These are phyloP conservation scores for Leccinum boreale DNA, from an alignment of 768 basidiomycete genomes.

Conservation along the genomic window DNA sequence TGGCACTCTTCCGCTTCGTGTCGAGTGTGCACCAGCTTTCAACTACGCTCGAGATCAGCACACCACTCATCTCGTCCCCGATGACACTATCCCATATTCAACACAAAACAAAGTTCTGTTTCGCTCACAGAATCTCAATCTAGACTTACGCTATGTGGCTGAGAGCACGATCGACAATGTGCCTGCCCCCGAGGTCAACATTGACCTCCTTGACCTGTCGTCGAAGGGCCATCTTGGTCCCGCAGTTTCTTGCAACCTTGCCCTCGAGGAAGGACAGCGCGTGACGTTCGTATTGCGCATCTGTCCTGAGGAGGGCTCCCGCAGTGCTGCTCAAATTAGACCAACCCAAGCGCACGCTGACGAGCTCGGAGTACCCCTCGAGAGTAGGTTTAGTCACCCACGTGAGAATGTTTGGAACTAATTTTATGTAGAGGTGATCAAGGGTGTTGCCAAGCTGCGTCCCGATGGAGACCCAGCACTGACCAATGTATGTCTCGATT, in stretches of 20 bases:
- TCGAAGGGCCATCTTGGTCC: constrained; percentile 72
- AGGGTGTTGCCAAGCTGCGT: constrained; percentile 43
- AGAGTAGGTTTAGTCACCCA: constrained; percentile 30
- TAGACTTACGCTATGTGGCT: constrained; percentile 77
- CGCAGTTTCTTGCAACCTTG: constrained; percentile 55
- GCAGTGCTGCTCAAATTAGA: constrained; percentile 9
- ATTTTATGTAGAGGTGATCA: constrained; percentile 36
- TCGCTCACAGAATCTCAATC: constrained; percentile 48
- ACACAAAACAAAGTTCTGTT: constrained; percentile 61
- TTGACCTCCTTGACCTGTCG: constrained; percentile 64
- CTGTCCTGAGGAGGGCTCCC: constrained; percentile 42
- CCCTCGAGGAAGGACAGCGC: constrained; percentile 77
- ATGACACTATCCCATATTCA: constrained; percentile 40
- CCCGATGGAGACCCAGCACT: constrained; percentile 69
- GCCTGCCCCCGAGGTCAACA: constrained; percentile 47
- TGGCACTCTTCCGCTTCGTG: constrained; percentile 70
- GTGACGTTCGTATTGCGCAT: constrained; percentile 87
- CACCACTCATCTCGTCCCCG: constrained; percentile 52
- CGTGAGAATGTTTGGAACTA: background rate
- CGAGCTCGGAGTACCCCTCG: constrained; percentile 43
- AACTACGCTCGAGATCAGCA: constrained; percentile 85
- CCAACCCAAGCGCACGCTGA: constrained; percentile 41
- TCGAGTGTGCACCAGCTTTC: constrained; percentile 96
- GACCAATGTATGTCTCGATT: constrained; percentile 45
- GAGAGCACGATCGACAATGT: constrained; percentile 55